Conservation (phyloP, 169 alveolate genomes). For the Eimeria zaria region DNA sequence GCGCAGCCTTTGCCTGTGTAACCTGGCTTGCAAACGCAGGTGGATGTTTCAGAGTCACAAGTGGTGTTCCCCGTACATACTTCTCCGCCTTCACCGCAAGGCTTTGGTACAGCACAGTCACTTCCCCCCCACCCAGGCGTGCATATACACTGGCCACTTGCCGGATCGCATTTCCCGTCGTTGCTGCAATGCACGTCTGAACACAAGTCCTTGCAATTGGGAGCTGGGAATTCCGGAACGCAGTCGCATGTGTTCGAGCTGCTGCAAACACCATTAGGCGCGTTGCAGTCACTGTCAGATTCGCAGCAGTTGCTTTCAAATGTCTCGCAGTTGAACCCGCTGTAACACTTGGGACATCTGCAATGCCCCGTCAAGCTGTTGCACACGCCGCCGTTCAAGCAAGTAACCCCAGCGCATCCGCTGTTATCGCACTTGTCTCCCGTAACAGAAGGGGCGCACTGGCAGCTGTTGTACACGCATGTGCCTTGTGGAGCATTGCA, state of each 20-base stretch:
- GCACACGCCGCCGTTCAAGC: constrained; percentile 78
- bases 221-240: constrained; percentile 25
- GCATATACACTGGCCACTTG: constrained; percentile 59
- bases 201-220: constrained; percentile 77
- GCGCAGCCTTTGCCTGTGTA: constrained; percentile 54
- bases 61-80: constrained; percentile 60
- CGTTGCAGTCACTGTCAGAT: constrained; percentile 53
- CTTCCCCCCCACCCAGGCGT: constrained; percentile 70
- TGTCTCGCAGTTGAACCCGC: constrained; percentile 40
- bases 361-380: constrained; percentile 26
- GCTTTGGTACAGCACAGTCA: constrained; percentile 14
- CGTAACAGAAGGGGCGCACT: constrained; percentile 62
- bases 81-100: constrained; percentile 48
- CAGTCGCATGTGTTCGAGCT: constrained; percentile 62
- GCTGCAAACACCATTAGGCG: constrained; percentile 60
- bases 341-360: constrained; percentile 71
- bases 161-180: constrained; percentile 65
- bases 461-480: constrained; percentile 63
- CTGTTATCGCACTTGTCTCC: constrained; percentile 77
- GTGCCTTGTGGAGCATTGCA: constrained; percentile 67
- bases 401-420: constrained; percentile 74
- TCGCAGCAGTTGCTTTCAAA: constrained; percentile 68
- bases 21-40: constrained; percentile 65
- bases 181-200: constrained; percentile 52
- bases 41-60: background rate